These are phyloP conservation scores for Verticillium klebahnii DNA, from an alignment of 2,329 filamentous ascomycete species.

Conservation along the genomic window DNA sequence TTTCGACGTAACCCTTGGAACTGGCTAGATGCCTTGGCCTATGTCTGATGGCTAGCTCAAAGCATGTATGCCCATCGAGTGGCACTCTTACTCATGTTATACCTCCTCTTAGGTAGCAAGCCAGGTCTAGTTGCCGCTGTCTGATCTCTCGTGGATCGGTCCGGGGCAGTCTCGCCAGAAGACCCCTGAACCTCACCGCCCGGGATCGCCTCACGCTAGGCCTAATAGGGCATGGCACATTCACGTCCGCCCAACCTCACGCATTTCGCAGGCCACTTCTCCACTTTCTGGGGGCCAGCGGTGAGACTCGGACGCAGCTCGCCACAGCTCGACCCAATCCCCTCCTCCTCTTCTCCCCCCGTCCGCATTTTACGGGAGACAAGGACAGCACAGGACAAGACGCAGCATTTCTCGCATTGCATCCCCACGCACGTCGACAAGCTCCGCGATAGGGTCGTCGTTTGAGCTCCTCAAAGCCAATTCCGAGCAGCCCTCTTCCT, in stretches of 20 bases:
- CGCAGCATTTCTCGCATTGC: conserved; percentile 5
- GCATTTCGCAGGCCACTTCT: neutral
- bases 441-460: neutral
- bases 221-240: neutral
- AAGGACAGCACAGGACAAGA: neutral
- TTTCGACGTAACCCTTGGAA: neutral
- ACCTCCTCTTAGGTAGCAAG: neutral
- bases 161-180: neutral
- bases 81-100: neutral
- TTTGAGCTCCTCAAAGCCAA: neutral
- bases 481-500: neutral
- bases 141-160: neutral
- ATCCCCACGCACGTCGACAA: neutral
- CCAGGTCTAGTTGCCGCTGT: neutral
- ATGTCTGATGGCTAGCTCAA: neutral
- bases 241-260: neutral
- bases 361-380: conserved; percentile 1
- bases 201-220: neutral
- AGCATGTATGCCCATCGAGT: neutral
- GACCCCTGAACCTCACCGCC: neutral
- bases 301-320: neutral
- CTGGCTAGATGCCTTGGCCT: neutral
- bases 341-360: neutral
- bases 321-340: conserved; percentile 1
- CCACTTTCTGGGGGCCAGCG: neutral